phyloP scores from a whole-genome alignment of 768 basidiomycete genomes.

The Pleurotus sapidus region DNA sequence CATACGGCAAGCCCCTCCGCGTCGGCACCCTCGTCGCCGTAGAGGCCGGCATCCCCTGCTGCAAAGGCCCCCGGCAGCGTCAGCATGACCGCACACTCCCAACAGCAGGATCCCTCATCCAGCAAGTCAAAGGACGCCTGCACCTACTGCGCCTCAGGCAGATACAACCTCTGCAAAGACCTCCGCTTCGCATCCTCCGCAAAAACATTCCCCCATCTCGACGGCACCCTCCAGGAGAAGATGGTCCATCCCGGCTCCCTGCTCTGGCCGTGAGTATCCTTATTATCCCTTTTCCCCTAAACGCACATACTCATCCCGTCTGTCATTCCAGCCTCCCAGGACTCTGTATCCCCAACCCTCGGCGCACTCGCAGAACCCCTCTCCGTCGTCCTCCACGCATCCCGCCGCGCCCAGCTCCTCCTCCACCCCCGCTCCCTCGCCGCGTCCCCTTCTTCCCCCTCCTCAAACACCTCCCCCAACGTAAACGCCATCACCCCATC shows the following conservation, averaged over 20 bases:
- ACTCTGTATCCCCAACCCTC: slow-evolving; percentile 70
- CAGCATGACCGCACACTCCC: too few relatives aligned
- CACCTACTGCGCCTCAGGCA: slow-evolving; percentile 63
- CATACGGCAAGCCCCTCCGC: slow-evolving; percentile 58
- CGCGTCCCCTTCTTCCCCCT: slow-evolving; percentile 3
- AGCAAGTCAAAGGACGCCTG: slow-evolving; percentile 28
- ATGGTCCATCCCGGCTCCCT: slow-evolving; percentile 82
- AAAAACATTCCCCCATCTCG: slow-evolving; percentile 88
- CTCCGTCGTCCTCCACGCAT: slow-evolving; percentile 49
- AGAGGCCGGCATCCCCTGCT: slow-evolving; percentile 90
- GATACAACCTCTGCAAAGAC: slow-evolving; percentile 91
- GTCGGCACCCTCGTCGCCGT: slow-evolving; percentile 90
- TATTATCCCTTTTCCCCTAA: not conserved
- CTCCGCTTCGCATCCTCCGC: slow-evolving; percentile 91
- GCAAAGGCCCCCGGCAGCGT: slow-evolving; percentile 22
- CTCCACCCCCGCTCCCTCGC: slow-evolving; percentile 78
- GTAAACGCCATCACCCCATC: slow-evolving; percentile 94
- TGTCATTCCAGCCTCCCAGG: slow-evolving; percentile 59
- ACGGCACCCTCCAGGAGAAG: slow-evolving; percentile 83
- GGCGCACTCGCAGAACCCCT: slow-evolving; percentile 94
- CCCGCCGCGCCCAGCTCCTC: slow-evolving; percentile 11
- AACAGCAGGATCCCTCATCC: not conserved
- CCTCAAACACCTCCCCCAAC: slow-evolving; percentile 66
- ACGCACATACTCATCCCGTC: not conserved
- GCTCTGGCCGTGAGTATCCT: not conserved